Percentiles rank a stretch among this genome's conserved stretches.
phyloP scores from a whole-genome alignment of 331 rosid species.

The Acacia concinna region DNA sequence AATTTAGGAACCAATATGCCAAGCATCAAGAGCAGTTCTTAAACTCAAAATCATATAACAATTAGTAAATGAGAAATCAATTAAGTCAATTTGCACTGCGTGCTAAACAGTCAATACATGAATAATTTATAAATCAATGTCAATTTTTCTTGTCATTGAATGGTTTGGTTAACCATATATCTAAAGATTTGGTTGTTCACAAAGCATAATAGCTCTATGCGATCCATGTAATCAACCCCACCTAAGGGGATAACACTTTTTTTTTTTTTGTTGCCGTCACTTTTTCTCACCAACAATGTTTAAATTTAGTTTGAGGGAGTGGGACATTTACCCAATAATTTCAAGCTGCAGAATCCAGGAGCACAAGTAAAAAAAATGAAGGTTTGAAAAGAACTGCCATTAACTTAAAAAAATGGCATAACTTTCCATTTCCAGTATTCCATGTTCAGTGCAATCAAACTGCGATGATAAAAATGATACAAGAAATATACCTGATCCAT shows the following conservation, averaged over 20 bases:
- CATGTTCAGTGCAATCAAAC: not conserved
- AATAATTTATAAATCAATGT: not conserved
- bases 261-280: too few relatives aligned
- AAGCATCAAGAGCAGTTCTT: conserved; percentile 20
- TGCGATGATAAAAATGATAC: not conserved
- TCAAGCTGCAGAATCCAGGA: conserved; percentile 17
- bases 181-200: not conserved
- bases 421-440: conserved; percentile 14
- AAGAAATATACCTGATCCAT: conserved; percentile 84
- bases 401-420: conserved; percentile 9
- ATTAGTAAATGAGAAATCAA: conserved; percentile 20
- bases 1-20: conserved; percentile 22
- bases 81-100: conserved; percentile 10
- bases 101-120: conserved; percentile 17
- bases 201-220: too few relatives aligned
- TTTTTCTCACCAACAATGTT: not conserved
- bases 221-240: not conserved
- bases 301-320: not conserved
- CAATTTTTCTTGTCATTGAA: not conserved
- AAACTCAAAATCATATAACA: conserved; percentile 4
- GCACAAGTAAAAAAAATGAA: conserved; percentile 23
- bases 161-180: too few relatives aligned
- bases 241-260: not conserved
- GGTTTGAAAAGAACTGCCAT: conserved; percentile 20
- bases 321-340: conserved; percentile 6